phyloP scores from a whole-genome alignment of 2,329 filamentous ascomycete genomes.

The Neonectria ditissima region DNA sequence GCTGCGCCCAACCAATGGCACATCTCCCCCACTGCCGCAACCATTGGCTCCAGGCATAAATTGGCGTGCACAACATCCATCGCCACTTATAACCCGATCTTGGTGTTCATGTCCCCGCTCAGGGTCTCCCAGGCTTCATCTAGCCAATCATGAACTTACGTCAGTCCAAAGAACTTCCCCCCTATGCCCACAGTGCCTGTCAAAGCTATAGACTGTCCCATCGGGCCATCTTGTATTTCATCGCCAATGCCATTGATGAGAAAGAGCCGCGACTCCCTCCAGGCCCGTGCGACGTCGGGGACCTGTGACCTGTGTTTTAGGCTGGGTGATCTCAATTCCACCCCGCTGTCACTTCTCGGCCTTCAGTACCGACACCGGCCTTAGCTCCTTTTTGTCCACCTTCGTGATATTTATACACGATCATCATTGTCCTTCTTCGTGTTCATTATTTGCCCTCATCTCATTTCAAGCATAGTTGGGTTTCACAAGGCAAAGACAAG shows the following conservation, averaged over 20 bases:
- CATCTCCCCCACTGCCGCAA: constrained; percentile 10
- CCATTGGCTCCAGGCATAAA: constrained; percentile 18
- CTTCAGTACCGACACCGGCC: neutral
- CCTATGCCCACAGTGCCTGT: constrained; percentile 4
- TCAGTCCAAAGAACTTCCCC: neutral
- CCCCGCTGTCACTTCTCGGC: constrained; percentile 30
- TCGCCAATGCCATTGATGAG: neutral
- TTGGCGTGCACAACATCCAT: constrained; percentile 19
- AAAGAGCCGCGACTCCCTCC: constrained; percentile 17
- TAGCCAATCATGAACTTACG: constrained; percentile 8
- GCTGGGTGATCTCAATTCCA: constrained; percentile 39
- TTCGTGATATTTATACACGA: neutral
- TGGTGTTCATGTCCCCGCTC: constrained; percentile 21
- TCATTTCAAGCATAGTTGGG: too few species aligned
- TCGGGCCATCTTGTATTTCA: neutral
- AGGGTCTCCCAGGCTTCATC: constrained; percentile 6
- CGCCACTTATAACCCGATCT: constrained; percentile 21
- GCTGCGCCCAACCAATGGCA: constrained; percentile 28
- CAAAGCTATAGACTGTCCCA: neutral
- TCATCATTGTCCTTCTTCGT: too few species aligned
- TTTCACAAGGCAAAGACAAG: neutral
- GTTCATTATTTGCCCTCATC: neutral
- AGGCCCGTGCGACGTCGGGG: constrained; percentile 13
- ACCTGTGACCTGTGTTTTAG: constrained; percentile 11
- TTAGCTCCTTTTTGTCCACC: neutral